A percentile compares a stretch with the other conserved stretches of the same genome.
Conservation (phyloP, 78 protist species). For the Chrysochromulina parva region DNA sequence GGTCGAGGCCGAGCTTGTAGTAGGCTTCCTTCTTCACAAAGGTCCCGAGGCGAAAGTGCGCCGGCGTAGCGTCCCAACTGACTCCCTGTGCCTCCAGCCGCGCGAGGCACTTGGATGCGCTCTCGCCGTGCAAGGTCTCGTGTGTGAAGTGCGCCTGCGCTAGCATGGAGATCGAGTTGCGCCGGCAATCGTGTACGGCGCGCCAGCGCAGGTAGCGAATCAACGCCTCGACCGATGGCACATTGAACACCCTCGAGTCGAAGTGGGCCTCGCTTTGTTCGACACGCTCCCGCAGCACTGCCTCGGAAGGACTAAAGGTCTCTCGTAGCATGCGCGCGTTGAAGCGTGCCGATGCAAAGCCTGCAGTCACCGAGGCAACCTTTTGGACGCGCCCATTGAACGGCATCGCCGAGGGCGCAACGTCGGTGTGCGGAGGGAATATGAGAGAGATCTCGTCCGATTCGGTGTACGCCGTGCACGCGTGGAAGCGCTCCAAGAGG, state of each 20-base stretch:
- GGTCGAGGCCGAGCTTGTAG: no score
- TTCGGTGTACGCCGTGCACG: not conserved
- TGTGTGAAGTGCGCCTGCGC: not conserved
- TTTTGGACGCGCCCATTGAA: slow-evolving; percentile 23
- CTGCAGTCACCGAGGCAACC: not conserved
- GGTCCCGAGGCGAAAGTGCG: no score
- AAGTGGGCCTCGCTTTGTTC: not conserved
- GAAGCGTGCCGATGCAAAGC: slow-evolving; percentile 13
- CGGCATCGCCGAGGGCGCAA: not conserved
- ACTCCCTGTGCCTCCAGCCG: no score
- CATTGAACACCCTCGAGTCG: not conserved
- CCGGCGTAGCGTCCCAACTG: no score
- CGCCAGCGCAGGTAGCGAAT: not conserved
- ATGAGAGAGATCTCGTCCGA: slow-evolving; percentile 10
- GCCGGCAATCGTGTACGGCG: not conserved
- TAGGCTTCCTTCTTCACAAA: no score
- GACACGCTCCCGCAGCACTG: not conserved
- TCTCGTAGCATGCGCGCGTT: not conserved
- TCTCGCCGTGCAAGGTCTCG: no score
- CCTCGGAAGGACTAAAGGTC: not conserved
- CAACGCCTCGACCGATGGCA: not conserved
- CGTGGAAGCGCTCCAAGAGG: not conserved
- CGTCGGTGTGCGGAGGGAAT: not conserved
- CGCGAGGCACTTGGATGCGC: no score
- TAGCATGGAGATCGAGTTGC: slow-evolving; percentile 4